Base-by-base conservation (phyloP, 306 rosid species). In the Hippophae gyantsensis region DNA sequence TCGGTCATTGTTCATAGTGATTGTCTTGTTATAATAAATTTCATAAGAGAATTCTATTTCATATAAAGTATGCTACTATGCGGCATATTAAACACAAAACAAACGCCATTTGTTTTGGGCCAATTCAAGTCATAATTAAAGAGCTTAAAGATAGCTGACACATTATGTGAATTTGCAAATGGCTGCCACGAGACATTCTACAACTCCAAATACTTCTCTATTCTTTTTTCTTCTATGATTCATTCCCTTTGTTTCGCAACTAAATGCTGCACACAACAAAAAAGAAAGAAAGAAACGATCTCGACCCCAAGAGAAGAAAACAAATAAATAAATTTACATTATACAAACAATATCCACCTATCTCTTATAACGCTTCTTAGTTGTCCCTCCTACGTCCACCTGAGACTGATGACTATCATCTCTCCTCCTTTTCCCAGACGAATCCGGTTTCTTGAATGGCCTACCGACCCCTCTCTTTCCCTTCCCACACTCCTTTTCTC, bases 361-460 rank as follows among this genome's bases (percentile, higher is more conserved):
- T 67, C 79, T 73, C 74, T 77, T 76, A 5, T 67, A 52, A 44
- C 85, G 82, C 58, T 76, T 80, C 68, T 69, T 68, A 4, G 77
- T 65, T 61, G 72, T 73, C 43, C 70, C 64, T 56, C 66, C 67
- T 18, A 57, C 58, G 45, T 70, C 68, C 44, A 52, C 68, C 46
- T 64, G 75, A 5, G 61, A 38, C 58, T 76, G 73, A 6, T 42
- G 62, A 41, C 10, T 51, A 45, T 54, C 52, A 43, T 71, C 70
- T 48, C 77, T 76, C 32, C 62, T 51, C 47, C 74, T 63, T 27
- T 54, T 71, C 6, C 70, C 56, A 4, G 41, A 49, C 6, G 68
- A 44, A 26, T 6, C 52, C 1, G 43, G 46, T 45, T 54, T 77
- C 76, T 71, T 74, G 0, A 76, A 66, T 13, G 83, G 83, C 65